Base-by-base conservation (phyloP, 768 basidiomycete species). In the Dentipellis sp. region DNA sequence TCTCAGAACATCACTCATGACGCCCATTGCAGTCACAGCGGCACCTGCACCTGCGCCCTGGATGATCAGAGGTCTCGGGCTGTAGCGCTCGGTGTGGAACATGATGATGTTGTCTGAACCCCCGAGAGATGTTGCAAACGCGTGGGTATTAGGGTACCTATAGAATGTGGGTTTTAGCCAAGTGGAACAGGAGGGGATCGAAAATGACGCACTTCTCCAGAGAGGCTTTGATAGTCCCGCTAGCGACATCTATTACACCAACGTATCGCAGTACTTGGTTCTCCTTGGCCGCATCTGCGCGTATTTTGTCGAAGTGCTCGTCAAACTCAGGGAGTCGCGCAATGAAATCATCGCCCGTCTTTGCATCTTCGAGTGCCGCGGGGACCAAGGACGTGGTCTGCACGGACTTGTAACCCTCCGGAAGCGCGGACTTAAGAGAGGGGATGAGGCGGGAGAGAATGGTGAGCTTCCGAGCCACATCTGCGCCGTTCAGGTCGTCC, bases 11-110 rank as follows among this genome's bases (percentile, higher is more conserved):
- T 98, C 95, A 49, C 88, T 84, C 61, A 95, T 77, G 14, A 97
- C 94, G 8, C 97, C 97, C 92, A 98, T 98, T 0, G 97, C 97
- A 35, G 97, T 99, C 12, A 98, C 95, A 22, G 88, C 93, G 1
- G 93, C 93, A n/a, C 97, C 97, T 0, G 97, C 97, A 2, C 97
- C 97, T 0, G 94, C 86, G 51, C 97, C 97, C 65, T 97, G 95
- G 36, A 99, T 79, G 58, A 98, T 91, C 55, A 99, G 74, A 1
- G 97, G 95, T 42, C 93, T 74, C 8, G 85, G 79, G 2, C 86
- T 84, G 66, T 99, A 99, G 42, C 97, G 78, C 65, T 89, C 84
- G 0, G 95, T 97, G 67, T 92, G 88, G 81, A 98, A 97, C 77
- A 97, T 90, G 68, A 99, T 82, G 67, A 99, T 97, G 69, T 98